Conservation (phyloP, 106 monocot genomes). For the Apostasia ramifera region DNA sequence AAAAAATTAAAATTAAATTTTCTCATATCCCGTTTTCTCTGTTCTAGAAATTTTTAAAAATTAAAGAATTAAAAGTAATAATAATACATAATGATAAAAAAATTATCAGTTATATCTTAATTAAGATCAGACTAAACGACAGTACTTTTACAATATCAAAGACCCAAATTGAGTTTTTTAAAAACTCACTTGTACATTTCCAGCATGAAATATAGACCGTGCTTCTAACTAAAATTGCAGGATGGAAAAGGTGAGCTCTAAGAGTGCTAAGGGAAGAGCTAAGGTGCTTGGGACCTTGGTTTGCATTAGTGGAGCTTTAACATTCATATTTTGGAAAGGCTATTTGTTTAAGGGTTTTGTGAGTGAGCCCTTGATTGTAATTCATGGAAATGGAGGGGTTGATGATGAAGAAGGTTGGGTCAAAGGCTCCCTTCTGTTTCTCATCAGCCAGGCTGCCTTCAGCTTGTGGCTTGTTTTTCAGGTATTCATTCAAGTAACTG, state of each 20-base stretch:
- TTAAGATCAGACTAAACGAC: no score
- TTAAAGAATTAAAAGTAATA: no score
- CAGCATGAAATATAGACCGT: not conserved
- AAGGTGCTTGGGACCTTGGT: conserved; percentile 29
- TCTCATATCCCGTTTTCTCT: no score
- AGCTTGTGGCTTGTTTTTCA: conserved; percentile 52
- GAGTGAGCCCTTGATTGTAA: conserved; percentile 20
- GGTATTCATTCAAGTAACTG: conserved; percentile 2
- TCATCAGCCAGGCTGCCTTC: conserved; percentile 25
- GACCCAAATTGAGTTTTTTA: no score
- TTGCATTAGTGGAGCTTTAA: conserved; percentile 33
- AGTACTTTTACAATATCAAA: no score
- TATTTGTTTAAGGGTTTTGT: conserved; percentile 22
- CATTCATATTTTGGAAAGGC: conserved; percentile 50
- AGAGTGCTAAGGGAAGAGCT: conserved; percentile 19
- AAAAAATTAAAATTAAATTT: no score
- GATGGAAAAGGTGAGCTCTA: conserved; percentile 33
- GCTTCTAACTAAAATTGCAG: conserved; percentile 8
- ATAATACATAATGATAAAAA: no score
- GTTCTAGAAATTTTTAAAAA: no score
- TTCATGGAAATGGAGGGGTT: conserved; percentile 9
- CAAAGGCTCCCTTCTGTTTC: conserved; percentile 41
- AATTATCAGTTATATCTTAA: no score
- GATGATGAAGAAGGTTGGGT: conserved; percentile 27
- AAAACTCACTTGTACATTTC: no score